A percentile compares a stretch with the other conserved stretches of the same genome.
These are phyloP conservation scores for Phytophthora podocarpi DNA, from an alignment of 352 stramenopile genomes.

Conservation along the genomic window DNA sequence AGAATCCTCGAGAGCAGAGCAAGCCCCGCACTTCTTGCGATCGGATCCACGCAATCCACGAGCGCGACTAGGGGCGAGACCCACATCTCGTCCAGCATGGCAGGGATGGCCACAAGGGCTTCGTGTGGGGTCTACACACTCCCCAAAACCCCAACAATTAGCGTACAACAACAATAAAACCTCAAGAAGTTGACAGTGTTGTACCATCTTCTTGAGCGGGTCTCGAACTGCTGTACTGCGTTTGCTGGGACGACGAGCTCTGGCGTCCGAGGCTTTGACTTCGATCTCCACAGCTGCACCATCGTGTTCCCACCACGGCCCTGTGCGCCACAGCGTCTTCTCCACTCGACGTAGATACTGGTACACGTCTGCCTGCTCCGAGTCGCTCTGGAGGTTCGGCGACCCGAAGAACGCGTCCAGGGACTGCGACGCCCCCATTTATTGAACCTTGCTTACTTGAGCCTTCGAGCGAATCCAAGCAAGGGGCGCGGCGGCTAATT, in stretches of 20 bases:
- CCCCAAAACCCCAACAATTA: no score
- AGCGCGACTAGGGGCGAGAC: constrained; percentile 66
- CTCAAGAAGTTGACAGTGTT: no score
- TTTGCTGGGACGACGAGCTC: constrained; percentile 3
- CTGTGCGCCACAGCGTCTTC: constrained; percentile 42
- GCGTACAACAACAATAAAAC: no score
- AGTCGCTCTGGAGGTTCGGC: constrained; percentile 27
- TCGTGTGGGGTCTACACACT: constrained; percentile 43
- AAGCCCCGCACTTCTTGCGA: constrained; percentile 52
- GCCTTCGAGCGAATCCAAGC: background rate
- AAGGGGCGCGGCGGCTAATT: background rate
- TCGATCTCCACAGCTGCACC: background rate
- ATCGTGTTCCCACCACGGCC: constrained; percentile 42
- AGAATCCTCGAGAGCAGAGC: constrained; percentile 61
- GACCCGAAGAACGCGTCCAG: constrained; percentile 55
- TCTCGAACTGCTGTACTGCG: constrained; percentile 16
- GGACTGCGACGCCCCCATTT: constrained; percentile 60
- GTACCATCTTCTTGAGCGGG: constrained; percentile 31
- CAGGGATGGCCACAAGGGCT: constrained; percentile 53
- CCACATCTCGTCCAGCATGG: constrained; percentile 69
- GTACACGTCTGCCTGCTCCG: constrained; percentile 49
- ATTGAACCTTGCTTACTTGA: no score
- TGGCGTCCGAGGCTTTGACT: background rate
- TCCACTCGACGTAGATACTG: constrained; percentile 51
- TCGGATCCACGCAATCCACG: constrained; percentile 51